Conservation (phyloP, 2,329 filamentous ascomycete genomes). For the Botrytis paeoniae region DNA sequence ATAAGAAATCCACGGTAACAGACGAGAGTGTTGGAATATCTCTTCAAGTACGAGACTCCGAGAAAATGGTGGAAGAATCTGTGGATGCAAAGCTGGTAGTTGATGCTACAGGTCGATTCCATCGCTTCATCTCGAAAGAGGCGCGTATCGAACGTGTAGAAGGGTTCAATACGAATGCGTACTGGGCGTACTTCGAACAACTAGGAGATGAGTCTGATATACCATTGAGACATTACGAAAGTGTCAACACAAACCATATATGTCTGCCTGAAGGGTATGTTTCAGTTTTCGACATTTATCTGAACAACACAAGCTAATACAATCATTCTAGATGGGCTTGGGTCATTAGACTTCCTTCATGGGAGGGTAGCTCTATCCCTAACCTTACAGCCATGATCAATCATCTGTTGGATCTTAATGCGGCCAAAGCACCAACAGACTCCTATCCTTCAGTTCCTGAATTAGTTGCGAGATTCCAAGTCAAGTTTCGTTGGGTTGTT, state of each 20-base stretch:
- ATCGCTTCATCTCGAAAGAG: slow-evolving; percentile 29
- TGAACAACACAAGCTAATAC: background rate
- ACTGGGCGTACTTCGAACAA: slow-evolving; percentile 30
- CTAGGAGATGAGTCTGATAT: slow-evolving; percentile 30
- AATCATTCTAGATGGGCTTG: slow-evolving; percentile 30
- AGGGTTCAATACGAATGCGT: slow-evolving; percentile 29
- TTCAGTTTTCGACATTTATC: background rate
- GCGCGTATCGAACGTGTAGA: slow-evolving; percentile 25
- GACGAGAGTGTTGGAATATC: background rate
- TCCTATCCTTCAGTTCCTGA: slow-evolving; percentile 28
- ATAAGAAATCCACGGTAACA: background rate
- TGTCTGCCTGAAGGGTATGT: slow-evolving; percentile 33
- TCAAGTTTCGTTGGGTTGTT: slow-evolving; percentile 31
- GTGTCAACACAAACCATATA: slow-evolving; percentile 35
- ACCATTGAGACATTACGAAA: slow-evolving; percentile 30
- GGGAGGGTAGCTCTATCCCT: slow-evolving; percentile 31
- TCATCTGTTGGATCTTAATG: slow-evolving; percentile 31
- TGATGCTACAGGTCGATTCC: slow-evolving; percentile 32
- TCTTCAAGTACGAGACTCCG: slow-evolving; percentile 15
- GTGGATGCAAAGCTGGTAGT: slow-evolving; percentile 26
- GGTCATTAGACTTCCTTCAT: slow-evolving; percentile 33
- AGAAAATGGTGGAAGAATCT: slow-evolving; percentile 15
- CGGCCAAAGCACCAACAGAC: slow-evolving; percentile 25
- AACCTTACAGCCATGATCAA: slow-evolving; percentile 34
- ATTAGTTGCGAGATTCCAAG: slow-evolving; percentile 29